These are phyloP conservation scores for Russula abietina DNA, from an alignment of 768 basidiomycete genomes.

Conservation along the genomic window DNA sequence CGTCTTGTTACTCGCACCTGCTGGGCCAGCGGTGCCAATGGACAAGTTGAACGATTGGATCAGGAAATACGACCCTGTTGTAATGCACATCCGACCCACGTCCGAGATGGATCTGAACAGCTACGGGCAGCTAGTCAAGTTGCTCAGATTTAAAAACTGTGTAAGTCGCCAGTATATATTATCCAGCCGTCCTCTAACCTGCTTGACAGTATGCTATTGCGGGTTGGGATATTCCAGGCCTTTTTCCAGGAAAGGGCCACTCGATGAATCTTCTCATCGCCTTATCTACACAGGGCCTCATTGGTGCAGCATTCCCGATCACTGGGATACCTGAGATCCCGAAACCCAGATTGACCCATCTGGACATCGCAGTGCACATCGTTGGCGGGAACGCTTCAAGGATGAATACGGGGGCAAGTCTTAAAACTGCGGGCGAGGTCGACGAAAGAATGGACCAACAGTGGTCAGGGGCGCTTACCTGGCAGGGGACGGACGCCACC, in stretches of 20 bases:
- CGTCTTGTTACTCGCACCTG: conserved; percentile 13
- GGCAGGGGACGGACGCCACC: conserved; percentile 12
- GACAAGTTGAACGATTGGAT: conserved; percentile 21
- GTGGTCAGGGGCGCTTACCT: conserved; percentile 19
- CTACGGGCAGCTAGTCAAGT: conserved; percentile 13
- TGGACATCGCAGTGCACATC: background rate
- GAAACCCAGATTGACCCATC: background rate
- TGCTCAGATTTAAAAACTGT: conserved; percentile 15
- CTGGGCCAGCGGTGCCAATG: conserved; percentile 8
- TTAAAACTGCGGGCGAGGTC: background rate
- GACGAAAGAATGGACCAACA: background rate
- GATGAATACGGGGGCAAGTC: background rate
- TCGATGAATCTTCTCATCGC: conserved; percentile 20
- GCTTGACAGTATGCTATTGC: conserved; percentile 20
- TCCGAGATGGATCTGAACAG: conserved; percentile 8
- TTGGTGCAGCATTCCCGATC: conserved; percentile 19
- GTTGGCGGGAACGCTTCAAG: background rate
- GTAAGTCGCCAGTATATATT: conserved; percentile 5
- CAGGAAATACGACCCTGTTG: conserved; percentile 9
- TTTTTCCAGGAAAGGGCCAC: background rate
- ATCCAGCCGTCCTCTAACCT: background rate
- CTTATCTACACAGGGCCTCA: conserved; percentile 9
- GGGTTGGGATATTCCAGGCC: conserved; percentile 24
- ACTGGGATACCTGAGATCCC: conserved; percentile 22
- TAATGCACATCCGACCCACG: conserved; percentile 8